These are phyloP conservation scores for Amanita muscaria DNA, from an alignment of 768 basidiomycete genomes.

Conservation along the genomic window DNA sequence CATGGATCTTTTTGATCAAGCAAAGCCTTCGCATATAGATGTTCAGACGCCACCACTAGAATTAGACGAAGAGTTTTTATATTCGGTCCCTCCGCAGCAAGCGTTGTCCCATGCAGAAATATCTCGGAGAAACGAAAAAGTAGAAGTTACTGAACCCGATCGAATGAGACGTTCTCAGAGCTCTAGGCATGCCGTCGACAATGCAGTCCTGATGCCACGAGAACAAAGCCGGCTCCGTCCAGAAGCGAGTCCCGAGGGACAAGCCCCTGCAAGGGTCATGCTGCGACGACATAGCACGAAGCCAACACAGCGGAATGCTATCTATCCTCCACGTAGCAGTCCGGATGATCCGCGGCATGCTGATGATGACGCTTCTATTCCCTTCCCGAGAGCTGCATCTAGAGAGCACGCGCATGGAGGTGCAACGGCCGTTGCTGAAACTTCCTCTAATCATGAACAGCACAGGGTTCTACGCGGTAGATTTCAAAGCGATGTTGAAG, in stretches of 20 bases:
- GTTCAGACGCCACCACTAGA: slow-evolving; percentile 16
- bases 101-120: slow-evolving; percentile 49
- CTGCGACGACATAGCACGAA: slow-evolving; percentile 54
- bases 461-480: slow-evolving; percentile 47
- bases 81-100: slow-evolving; percentile 34
- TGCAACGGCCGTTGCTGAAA: slow-evolving; percentile 23
- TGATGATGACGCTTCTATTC: slow-evolving; percentile 38
- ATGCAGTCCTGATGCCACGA: slow-evolving; percentile 38
- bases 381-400: slow-evolving; percentile 57
- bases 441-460: slow-evolving; percentile 23
- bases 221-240: slow-evolving; percentile 37
- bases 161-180: slow-evolving; percentile 53
- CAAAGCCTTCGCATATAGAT: slow-evolving; percentile 15
- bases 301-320: slow-evolving; percentile 36
- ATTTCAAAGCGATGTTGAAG: slow-evolving; percentile 70
- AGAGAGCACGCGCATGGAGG: slow-evolving; percentile 38
- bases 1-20: slow-evolving; percentile 40
- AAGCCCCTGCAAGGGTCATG: slow-evolving; percentile 32
- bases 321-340: slow-evolving; percentile 31
- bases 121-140: slow-evolving; percentile 34
- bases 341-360: slow-evolving; percentile 24
- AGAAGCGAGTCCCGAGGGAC: slow-evolving; percentile 53
- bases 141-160: slow-evolving; percentile 38
- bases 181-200: slow-evolving; percentile 55
- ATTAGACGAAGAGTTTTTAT: slow-evolving; percentile 4